Percentiles rank a stretch among this genome's conserved stretches.
Evolutionary conservation across 441 rosid genomes (phyloP).

Genomic region (Manihot esculenta): DNA sequence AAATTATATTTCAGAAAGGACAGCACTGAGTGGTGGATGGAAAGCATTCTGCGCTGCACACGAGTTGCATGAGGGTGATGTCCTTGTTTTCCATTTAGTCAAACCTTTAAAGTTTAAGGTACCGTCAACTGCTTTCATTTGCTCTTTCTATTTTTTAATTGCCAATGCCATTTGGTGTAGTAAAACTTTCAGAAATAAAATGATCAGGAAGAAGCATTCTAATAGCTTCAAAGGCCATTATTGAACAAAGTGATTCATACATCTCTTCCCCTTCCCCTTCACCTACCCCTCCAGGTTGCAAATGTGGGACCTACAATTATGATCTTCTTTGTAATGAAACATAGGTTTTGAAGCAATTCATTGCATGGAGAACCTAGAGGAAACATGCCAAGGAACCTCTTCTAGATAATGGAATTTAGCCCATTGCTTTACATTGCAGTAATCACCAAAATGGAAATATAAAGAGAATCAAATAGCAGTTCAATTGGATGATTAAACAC

Average conservation of each 20-base stretch:
- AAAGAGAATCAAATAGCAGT: not conserved
- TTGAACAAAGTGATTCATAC: no score
- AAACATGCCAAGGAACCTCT: not conserved
- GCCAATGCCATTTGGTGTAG: not conserved
- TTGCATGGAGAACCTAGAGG: not conserved
- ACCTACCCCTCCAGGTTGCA: not conserved
- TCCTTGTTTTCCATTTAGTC: conserved; percentile 53
- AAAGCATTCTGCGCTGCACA: conserved; percentile 45
- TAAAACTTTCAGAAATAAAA: not conserved
- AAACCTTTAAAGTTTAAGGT: conserved; percentile 53
- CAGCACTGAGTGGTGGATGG: conserved; percentile 67
- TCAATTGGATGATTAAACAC: not conserved
- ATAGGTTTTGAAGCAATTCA: not conserved
- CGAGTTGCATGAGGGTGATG: conserved; percentile 48
- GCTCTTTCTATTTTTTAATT: not conserved
- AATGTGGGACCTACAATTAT: not conserved
- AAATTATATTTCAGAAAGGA: conserved; percentile 50
- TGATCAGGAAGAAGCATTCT: conserved; percentile 6
- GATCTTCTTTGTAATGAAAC: not conserved
- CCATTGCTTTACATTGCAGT: not conserved
- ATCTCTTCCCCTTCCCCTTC: not conserved
- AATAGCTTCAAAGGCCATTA: not conserved
- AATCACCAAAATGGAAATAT: conserved; percentile 1
- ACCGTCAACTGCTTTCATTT: not conserved
- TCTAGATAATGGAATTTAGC: conserved; percentile 5